These are phyloP conservation scores for Rossbeevera mucosa DNA, from an alignment of 768 basidiomycete species.

Conservation along the genomic window DNA sequence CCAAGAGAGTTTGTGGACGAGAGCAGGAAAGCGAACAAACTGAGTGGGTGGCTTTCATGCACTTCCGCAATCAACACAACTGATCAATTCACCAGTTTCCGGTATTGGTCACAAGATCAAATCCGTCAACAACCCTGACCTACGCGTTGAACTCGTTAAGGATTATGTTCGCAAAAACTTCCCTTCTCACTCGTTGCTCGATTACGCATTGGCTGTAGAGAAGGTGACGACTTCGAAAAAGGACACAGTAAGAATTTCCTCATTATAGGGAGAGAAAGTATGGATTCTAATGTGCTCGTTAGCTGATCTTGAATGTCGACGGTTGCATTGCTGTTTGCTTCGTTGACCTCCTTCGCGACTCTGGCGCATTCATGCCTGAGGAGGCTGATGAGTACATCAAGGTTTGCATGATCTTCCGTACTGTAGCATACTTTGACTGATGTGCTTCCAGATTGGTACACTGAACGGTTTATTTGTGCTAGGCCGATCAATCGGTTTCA, in stretches of 20 bases:
- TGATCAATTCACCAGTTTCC: constrained; percentile 50
- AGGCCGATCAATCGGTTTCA: constrained; percentile 96
- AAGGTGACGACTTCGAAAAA: constrained; percentile 98
- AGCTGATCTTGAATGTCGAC: constrained; percentile 95
- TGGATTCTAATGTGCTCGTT: background rate
- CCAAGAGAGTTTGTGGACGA: constrained; percentile 98
- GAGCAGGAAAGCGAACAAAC: constrained; percentile 88
- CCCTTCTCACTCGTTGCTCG: constrained; percentile 88
- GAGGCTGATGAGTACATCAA: constrained; percentile 98
- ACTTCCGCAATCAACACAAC: constrained; percentile 1
- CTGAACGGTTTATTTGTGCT: constrained; percentile 97
- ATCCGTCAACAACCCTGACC: constrained; percentile 93
- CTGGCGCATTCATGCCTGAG: constrained; percentile 90
- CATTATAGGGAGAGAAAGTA: background rate
- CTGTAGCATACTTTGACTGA: background rate
- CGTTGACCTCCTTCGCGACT: constrained; percentile 88
- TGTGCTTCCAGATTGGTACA: constrained; percentile 60
- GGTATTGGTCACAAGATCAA: constrained; percentile 99
- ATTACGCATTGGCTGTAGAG: constrained; percentile 95
- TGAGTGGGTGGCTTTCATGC: constrained; percentile 53
- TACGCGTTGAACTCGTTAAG: constrained; percentile 90
- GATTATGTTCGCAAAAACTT: constrained; percentile 95
- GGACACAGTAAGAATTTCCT: constrained; percentile 59
- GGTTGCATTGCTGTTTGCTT: constrained; percentile 95
- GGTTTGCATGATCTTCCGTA: constrained; percentile 26